Base-by-base conservation (phyloP, 768 basidiomycete species). In the Suillus discolor region DNA sequence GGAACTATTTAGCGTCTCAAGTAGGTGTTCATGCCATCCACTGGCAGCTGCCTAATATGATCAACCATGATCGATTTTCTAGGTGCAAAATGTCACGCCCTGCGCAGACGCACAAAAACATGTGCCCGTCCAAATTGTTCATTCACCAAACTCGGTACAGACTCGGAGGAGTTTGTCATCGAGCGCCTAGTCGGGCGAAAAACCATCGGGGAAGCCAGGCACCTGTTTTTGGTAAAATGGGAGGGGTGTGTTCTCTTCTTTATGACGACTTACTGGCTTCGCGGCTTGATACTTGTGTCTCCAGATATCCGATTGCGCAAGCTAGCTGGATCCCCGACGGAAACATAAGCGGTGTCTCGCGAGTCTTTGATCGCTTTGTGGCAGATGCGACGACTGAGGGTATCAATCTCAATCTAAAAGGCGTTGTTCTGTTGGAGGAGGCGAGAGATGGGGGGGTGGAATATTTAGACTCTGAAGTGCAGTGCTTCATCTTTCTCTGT, bases 191-290 rank as follows among this genome's bases (percentile, higher is more conserved):
- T 78, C 0, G 77, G 76, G 31, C 71, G 75, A 51, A 70, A 71
- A 34, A 65, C 53, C 13, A 18, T 59, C 3, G 68, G 72, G 2
- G 63, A 64, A 7, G 68, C 66, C 31, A 18, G 64, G 1, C 73
- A 66, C 47, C 5, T 67, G 55, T 78, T 74, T 74, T 61, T 78
- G 39, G 76, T 74, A 18, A 77, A 77, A 57, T 77, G 76, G 76
- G 77, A 77, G 0, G 77, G 77, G 77, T 78, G 25, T 61, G 70
- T 44, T 6, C 16, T 38, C 15, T 38, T 16, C 16, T 67, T 47
- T 28, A 15, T 23, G 18, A 31, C 7, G 47, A 36, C 23, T 49
- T 41, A 36, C 1, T 34, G 18, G n/a, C 16, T 44, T 34, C 5
- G 25, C 18, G 57, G 65, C 6, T 25, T 0, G 28, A 12, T 38